phyloP scores from a whole-genome alignment of 2,329 filamentous ascomycete genomes.

The Fusarium floridanum region DNA sequence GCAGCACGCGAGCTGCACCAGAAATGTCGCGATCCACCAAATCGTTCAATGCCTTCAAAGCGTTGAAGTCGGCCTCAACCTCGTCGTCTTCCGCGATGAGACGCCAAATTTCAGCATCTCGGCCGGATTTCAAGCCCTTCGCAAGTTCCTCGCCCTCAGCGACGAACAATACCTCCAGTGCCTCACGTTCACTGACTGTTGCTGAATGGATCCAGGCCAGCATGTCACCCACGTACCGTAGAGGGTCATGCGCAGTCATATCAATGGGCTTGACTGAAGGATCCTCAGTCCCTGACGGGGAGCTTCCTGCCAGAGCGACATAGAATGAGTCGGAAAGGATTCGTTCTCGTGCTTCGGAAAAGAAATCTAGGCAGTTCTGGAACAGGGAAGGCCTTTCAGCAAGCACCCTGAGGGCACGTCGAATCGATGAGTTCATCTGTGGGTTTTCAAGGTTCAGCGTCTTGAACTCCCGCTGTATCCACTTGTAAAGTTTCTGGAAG shows the following conservation, averaged over 20 bases:
- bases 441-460: slow-evolving; percentile 93
- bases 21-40: slow-evolving; percentile 88
- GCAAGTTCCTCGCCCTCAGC: slow-evolving; percentile 91
- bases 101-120: slow-evolving; percentile 88
- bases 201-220: slow-evolving; percentile 96
- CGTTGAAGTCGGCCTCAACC: slow-evolving; percentile 75
- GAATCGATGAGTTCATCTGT: slow-evolving; percentile 87
- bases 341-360: slow-evolving; percentile 89
- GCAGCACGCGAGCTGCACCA: slow-evolving; percentile 85
- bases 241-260: slow-evolving; percentile 88
- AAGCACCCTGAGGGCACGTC: slow-evolving; percentile 85
- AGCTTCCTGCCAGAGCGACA: slow-evolving; percentile 82
- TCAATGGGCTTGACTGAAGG: slow-evolving; percentile 88
- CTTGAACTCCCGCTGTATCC: slow-evolving; percentile 95
- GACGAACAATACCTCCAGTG: slow-evolving; percentile 90
- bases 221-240: slow-evolving; percentile 97
- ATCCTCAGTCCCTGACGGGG: slow-evolving; percentile 69
- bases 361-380: slow-evolving; percentile 92
- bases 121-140: slow-evolving; percentile 82
- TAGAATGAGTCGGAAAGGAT: slow-evolving; percentile 92
- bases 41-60: slow-evolving; percentile 83
- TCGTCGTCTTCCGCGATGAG: slow-evolving; percentile 70
- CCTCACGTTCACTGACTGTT: slow-evolving; percentile 92
- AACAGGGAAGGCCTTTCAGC: slow-evolving; percentile 92
- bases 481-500: slow-evolving; percentile 95